phyloP scores from a whole-genome alignment of 1,284 basidiomycete species.

The Omphalotus olearius region DNA sequence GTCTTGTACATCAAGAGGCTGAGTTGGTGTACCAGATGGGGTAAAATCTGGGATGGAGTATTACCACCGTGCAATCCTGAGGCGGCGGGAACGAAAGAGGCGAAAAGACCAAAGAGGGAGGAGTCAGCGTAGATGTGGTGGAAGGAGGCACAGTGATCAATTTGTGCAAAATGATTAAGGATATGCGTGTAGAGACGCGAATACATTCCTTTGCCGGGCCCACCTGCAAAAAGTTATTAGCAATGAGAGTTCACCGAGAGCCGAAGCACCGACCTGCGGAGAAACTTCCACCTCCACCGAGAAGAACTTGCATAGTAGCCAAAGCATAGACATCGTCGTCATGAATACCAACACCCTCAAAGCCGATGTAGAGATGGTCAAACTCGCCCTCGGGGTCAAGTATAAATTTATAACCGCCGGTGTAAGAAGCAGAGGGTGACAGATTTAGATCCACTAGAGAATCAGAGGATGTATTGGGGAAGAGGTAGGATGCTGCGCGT shows the following conservation, averaged over 20 bases:
- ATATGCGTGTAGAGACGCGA: conserved; percentile 97
- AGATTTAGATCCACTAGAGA: conserved; percentile 22
- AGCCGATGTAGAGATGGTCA: conserved; percentile 91
- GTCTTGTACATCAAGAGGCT: conserved; percentile 66
- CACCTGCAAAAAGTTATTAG: conserved; percentile 45
- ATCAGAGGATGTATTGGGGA: conserved; percentile 39
- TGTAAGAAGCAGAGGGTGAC: conserved; percentile 54
- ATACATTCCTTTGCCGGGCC: conserved; percentile 99
- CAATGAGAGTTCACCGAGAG: conserved; percentile 5
- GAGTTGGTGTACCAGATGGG: conserved; percentile 85
- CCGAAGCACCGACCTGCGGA: conserved; percentile 65
- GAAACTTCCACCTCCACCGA: conserved; percentile 95
- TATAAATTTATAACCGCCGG: conserved; percentile 81
- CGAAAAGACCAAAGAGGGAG: conserved; percentile 91
- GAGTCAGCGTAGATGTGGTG: conserved; percentile 97
- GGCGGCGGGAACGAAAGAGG: conserved; percentile 78
- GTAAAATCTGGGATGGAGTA: conserved; percentile 68
- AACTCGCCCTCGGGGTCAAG: conserved; percentile 72
- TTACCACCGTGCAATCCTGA: conserved; percentile 53
- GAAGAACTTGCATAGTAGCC: conserved; percentile 91
- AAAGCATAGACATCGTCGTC: conserved; percentile 94
- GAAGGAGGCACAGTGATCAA: conserved; percentile 98
- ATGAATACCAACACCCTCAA: conserved; percentile 89
- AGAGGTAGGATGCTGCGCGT: conserved; percentile 70
- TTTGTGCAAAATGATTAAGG: conserved; percentile 89